These are phyloP conservation scores for Flaveria bidentis DNA, from an alignment of 129 eudicot species.

Conservation along the genomic window DNA sequence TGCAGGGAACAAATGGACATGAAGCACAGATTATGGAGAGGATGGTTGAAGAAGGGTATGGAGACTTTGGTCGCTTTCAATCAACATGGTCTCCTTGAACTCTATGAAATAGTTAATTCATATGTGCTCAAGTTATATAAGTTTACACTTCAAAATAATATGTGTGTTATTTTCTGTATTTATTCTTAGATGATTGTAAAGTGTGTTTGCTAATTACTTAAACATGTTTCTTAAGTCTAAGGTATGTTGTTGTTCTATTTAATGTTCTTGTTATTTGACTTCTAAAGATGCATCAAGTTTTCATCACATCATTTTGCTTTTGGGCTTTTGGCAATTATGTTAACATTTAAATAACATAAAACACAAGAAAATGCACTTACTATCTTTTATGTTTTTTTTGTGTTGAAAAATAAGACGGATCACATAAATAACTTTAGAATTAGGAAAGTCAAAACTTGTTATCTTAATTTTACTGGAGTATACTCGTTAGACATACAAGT, in stretches of 20 bases:
- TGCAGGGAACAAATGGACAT: slow-evolving; percentile 67
- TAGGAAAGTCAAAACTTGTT: too few species aligned
- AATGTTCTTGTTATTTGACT: neutral
- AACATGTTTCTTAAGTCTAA: neutral
- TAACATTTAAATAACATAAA: too few species aligned
- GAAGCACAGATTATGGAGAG: slow-evolving; percentile 66
- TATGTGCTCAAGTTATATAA: slow-evolving; percentile 6
- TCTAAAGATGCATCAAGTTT: neutral
- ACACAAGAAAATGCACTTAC: neutral
- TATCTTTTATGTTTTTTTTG: neutral
- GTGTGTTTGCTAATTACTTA: neutral
- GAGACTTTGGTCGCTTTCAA: slow-evolving; percentile 56
- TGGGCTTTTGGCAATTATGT: neutral
- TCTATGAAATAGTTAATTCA: neutral
- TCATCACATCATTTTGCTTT: too few species aligned
- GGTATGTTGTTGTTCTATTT: neutral
- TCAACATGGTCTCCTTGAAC: slow-evolving; percentile 59
- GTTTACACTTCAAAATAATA: neutral
- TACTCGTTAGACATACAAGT: too few species aligned
- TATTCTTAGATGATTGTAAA: neutral
- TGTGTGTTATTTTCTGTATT: neutral
- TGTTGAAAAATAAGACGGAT: too few species aligned
- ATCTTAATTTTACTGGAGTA: too few species aligned
- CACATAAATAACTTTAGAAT: too few species aligned
- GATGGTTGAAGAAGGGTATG: slow-evolving; percentile 65